Base-by-base conservation (phyloP, 768 basidiomycete genomes). In the Leccinum longicurvipes region DNA sequence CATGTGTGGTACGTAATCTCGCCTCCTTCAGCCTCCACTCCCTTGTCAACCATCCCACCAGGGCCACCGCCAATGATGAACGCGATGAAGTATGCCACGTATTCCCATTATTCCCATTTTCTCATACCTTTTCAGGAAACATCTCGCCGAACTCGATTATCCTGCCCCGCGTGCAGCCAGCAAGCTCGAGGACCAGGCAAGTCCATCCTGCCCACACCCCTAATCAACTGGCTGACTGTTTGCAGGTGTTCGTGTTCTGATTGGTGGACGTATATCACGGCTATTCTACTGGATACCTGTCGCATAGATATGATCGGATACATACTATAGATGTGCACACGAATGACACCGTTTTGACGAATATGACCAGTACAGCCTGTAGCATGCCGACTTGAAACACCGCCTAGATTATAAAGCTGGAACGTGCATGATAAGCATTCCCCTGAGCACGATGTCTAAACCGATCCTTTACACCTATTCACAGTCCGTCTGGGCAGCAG, bases 131-230 rank as follows among this genome's bases (percentile, higher is more conserved):
- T 48, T 48, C 59, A 94, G 92, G 79, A 93, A 89, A 81, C 86
- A 96, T 70, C 82, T 99, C 21, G 87, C 83, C 27, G 89, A 88
- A 51, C 84, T 99, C 67, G 85, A 83, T 62, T 97, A 93, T 76
- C 87, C 92, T 42, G 83, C 86, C 25, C 93, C 97, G 6, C 83
- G 89, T 60, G 84, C 92, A 7, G 81, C 97, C 74, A 93, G 90
- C 83, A 99, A 98, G 78, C 83, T 95, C 47, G 87, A 82, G 52
- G 95, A 98, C 71, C 84, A 91, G 82, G 91, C 87, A 68, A 39
- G 62, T 57, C 0, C 11, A 28, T 29, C 1, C 8, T 25, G 4
- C 1, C 15, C n/a, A 8, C n/a, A 5, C 21, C 32, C 17, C 11
- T 27, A n/a, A 25, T n/a, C 28, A n/a, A 11, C 67, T 71, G 25